phyloP scores from a whole-genome alignment of 2,329 filamentous ascomycete genomes.

The Ambrosiella xylebori region DNA sequence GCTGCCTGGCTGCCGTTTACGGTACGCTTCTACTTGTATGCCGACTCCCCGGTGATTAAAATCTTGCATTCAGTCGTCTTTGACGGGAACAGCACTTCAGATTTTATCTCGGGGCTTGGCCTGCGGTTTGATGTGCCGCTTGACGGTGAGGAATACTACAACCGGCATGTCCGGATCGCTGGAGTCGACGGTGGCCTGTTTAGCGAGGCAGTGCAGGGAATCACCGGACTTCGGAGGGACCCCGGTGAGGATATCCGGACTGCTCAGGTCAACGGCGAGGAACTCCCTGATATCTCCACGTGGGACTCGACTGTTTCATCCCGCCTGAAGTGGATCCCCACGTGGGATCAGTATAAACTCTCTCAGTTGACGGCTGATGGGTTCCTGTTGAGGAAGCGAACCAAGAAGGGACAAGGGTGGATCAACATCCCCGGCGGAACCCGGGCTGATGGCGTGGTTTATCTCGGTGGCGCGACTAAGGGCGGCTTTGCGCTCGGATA shows the following conservation, averaged over 20 bases:
- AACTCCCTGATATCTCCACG: conserved; percentile 25
- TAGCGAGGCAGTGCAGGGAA: conserved; percentile 39
- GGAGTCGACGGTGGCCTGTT: conserved; percentile 38
- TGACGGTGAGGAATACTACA: conserved; percentile 32
- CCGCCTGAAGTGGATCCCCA: conserved; percentile 36
- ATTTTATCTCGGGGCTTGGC: conserved; percentile 38
- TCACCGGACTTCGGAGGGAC: conserved; percentile 40
- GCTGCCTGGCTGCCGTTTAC: conserved; percentile 34
- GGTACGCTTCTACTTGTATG: conserved; percentile 39
- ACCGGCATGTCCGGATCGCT: conserved; percentile 40
- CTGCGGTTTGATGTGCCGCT: conserved; percentile 39
- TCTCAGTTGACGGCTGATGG: conserved; percentile 42
- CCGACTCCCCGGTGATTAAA: conserved; percentile 35
- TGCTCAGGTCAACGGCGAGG: conserved; percentile 32
- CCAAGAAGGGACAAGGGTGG: conserved; percentile 39
- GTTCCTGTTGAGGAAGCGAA: conserved; percentile 43
- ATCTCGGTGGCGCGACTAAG: conserved; percentile 36
- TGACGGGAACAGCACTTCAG: conserved; percentile 29
- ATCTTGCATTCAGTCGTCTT: conserved; percentile 40
- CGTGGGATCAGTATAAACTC: conserved; percentile 40
- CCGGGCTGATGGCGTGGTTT: conserved; percentile 37
- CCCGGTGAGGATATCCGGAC: conserved; percentile 31
- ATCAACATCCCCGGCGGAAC: conserved; percentile 39
- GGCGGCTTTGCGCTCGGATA: conserved; percentile 43
- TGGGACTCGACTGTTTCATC: conserved; percentile 30